Evolutionary conservation across 805 yeast genomes (phyloP).

Genomic region (Torulaspora delbrueckii): DNA sequence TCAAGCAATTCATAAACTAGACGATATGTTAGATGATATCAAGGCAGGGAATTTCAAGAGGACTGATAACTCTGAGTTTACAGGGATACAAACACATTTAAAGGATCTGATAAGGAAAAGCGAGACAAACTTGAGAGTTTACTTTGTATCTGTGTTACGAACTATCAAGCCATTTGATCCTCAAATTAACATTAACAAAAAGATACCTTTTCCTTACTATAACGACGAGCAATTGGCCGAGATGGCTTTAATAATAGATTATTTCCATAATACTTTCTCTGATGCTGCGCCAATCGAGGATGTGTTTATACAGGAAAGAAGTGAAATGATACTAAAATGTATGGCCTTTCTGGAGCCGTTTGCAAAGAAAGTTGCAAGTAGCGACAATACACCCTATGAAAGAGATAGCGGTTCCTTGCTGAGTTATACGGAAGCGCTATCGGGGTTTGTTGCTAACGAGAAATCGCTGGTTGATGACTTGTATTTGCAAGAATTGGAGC

Average conservation of each 20-base stretch:
- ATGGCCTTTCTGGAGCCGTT: constrained; percentile 45
- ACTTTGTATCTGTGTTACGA: constrained; percentile 44
- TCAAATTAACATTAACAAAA: constrained; percentile 37
- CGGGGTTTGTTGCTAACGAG: constrained; percentile 48
- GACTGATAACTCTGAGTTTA: constrained; percentile 43
- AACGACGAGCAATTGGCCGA: constrained; percentile 37
- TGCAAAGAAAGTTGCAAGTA: constrained; percentile 39
- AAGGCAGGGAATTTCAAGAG: constrained; percentile 28
- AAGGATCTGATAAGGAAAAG: constrained; percentile 52
- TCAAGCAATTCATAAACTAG: constrained; percentile 42
- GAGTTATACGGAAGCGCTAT: constrained; percentile 48
- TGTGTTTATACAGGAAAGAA: constrained; percentile 41
- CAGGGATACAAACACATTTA: constrained; percentile 61
- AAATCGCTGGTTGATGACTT: constrained; percentile 43
- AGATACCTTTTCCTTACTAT: constrained; percentile 40
- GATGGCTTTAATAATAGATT: constrained; percentile 41
- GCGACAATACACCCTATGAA: constrained; percentile 48
- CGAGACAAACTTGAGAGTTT: constrained; percentile 48
- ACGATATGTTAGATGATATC: constrained; percentile 43
- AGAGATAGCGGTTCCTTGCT: constrained; percentile 57
- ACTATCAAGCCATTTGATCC: constrained; percentile 45
- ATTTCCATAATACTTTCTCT: constrained; percentile 38
- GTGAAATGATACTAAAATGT: constrained; percentile 39
- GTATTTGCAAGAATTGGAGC: constrained; percentile 34
- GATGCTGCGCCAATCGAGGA: constrained; percentile 34